These are phyloP conservation scores for Aspergillus sergii DNA, from an alignment of 2,329 filamentous ascomycete species.

Conservation along the genomic window DNA sequence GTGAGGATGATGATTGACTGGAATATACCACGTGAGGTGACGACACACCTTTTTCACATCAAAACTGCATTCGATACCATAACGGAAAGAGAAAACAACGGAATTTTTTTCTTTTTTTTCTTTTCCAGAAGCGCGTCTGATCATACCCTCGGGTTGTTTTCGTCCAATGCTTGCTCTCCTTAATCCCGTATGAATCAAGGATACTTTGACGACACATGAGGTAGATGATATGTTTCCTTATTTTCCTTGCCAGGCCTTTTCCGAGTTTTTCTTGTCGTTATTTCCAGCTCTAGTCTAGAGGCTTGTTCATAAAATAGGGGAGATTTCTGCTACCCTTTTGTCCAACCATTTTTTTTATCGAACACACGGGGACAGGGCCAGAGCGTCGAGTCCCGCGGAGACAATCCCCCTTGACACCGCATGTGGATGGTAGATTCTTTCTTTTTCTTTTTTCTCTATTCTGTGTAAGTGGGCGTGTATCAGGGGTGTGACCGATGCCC, in stretches of 20 bases:
- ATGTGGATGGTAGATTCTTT: background rate
- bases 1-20: background rate
- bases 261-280: background rate
- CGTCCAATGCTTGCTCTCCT: conserved; percentile 1
- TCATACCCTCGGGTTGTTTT: background rate
- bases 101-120: background rate
- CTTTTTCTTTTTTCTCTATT: background rate
- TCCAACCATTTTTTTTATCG: background rate
- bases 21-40: background rate
- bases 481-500: background rate
- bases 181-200: conserved; percentile 1
- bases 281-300: conserved; percentile 1
- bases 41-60: background rate
- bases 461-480: background rate
- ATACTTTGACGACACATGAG: conserved; percentile 1
- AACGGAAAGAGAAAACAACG: conserved; percentile 2
- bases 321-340: background rate
- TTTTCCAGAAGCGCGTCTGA: background rate
- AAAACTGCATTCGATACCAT: conserved; percentile 1
- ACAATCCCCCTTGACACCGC: background rate
- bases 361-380: background rate
- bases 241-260: background rate
- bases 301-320: conserved; percentile 2
- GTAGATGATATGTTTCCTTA: background rate
- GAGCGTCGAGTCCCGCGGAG: background rate